Percentiles rank a stretch among this genome's conserved stretches.
phyloP scores from a whole-genome alignment of 305 asterid genomes.

The Solanum hybrid region DNA sequence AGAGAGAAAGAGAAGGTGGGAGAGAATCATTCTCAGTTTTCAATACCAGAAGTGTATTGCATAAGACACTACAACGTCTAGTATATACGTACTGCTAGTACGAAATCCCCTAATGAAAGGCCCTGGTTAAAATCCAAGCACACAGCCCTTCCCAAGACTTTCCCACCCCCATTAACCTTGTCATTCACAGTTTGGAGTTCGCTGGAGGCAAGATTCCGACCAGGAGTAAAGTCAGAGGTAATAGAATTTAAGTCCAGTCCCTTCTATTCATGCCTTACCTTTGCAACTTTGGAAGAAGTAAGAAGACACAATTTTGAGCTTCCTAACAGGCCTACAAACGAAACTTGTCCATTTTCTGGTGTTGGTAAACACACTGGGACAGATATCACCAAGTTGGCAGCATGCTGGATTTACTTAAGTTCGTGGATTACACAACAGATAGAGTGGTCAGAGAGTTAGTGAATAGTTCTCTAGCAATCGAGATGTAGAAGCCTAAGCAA shows the following conservation, averaged over 20 bases:
- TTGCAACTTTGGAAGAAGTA: background rate
- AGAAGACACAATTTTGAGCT: background rate
- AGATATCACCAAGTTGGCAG: background rate
- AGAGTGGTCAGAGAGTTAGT: background rate
- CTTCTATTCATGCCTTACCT: background rate
- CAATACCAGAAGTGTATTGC: background rate
- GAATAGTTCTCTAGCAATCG: background rate
- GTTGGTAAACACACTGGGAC: background rate
- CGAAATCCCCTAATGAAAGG: background rate
- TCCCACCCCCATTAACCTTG: background rate
- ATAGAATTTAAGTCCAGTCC: background rate
- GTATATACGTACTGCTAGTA: background rate
- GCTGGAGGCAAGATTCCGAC: background rate
- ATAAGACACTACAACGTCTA: background rate
- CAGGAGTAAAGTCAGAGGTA: background rate
- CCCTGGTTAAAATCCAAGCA: background rate
- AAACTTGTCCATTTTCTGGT: background rate
- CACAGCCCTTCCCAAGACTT: background rate
- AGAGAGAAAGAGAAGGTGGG: background rate
- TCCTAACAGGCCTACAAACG: background rate
- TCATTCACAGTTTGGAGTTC: background rate
- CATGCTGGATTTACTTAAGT: background rate
- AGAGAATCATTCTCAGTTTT: background rate
- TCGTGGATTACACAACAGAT: background rate
- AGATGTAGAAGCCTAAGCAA: background rate